Conservation (phyloP, 2,329 filamentous ascomycete genomes). For the Fusarium brevicatenulatum region DNA sequence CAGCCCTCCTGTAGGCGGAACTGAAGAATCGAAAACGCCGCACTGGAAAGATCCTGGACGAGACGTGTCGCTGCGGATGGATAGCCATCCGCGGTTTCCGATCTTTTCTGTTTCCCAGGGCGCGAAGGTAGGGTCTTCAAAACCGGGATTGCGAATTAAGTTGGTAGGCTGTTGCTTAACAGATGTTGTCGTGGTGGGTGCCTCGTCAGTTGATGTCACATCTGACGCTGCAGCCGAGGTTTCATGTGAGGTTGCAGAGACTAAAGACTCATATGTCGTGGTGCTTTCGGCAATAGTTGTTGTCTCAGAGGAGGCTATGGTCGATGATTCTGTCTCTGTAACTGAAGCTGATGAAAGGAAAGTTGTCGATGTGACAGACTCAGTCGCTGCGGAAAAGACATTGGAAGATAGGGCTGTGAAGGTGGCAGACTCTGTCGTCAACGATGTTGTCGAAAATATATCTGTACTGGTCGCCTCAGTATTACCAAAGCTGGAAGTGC, state of each 20-base stretch:
- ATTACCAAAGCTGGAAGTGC: background rate
- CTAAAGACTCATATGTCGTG: fast-evolving
- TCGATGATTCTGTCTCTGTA: background rate
- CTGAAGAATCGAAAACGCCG: background rate
- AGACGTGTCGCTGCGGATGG: background rate
- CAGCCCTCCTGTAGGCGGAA: background rate
- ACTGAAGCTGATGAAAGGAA: background rate
- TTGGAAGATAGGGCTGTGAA: no score
- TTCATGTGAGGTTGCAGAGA: background rate
- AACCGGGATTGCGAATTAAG: background rate
- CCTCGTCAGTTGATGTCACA: background rate
- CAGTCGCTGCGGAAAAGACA: fast-evolving
- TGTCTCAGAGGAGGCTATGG: background rate
- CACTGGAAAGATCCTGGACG: background rate
- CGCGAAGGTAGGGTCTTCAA: background rate
- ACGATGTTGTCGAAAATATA: background rate
- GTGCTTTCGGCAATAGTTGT: background rate
- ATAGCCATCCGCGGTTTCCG: background rate
- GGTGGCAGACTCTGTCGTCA: background rate
- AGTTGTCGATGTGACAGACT: background rate
- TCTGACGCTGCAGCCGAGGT: background rate
- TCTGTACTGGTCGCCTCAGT: background rate
- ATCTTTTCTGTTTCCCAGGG: background rate
- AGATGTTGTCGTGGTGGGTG: background rate
- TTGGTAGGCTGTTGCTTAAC: background rate